Percentiles rank a stretch among this genome's conserved stretches.
Evolutionary conservation across 75 land plant genomes (phyloP).

Genomic region (Pinus tabuliformis): DNA sequence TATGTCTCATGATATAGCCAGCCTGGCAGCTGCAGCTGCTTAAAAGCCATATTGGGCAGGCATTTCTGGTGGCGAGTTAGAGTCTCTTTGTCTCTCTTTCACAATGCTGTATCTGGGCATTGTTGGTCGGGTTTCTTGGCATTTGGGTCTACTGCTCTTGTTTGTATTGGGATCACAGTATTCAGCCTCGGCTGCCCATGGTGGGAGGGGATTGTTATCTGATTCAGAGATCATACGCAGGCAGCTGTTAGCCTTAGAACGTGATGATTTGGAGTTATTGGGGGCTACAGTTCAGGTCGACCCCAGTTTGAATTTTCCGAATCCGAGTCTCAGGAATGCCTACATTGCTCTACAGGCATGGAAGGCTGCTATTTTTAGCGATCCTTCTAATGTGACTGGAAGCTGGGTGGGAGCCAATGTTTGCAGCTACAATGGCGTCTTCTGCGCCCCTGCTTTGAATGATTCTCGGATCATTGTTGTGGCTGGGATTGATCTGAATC

Average conservation of each 20-base stretch:
- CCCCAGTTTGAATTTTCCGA: constrained; percentile 25
- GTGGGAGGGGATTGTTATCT: background rate
- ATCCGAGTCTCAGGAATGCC: constrained; percentile 47
- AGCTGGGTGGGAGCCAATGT: constrained; percentile 59
- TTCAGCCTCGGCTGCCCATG: background rate
- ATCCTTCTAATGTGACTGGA: constrained; percentile 45
- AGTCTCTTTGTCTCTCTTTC: background rate
- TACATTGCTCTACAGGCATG: constrained; percentile 83
- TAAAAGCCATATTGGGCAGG: background rate
- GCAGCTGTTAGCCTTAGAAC: background rate
- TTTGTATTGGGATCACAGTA: background rate
- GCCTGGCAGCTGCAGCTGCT: background rate
- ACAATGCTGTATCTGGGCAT: constrained; percentile 3
- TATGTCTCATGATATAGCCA: background rate
- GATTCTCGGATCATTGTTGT: constrained; percentile 41
- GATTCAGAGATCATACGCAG: background rate
- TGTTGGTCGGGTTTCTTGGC: background rate
- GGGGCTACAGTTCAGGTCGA: background rate
- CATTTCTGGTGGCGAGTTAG: background rate
- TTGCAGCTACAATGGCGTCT: constrained; percentile 53
- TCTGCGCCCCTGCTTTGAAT: constrained; percentile 41
- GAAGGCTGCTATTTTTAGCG: constrained; percentile 61
- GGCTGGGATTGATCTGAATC: constrained; percentile 62
- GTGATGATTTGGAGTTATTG: background rate
- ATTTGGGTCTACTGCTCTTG: background rate